These are phyloP conservation scores for Aquilaria yunnanensis DNA, from an alignment of 345 rosid genomes.

Conservation along the genomic window DNA sequence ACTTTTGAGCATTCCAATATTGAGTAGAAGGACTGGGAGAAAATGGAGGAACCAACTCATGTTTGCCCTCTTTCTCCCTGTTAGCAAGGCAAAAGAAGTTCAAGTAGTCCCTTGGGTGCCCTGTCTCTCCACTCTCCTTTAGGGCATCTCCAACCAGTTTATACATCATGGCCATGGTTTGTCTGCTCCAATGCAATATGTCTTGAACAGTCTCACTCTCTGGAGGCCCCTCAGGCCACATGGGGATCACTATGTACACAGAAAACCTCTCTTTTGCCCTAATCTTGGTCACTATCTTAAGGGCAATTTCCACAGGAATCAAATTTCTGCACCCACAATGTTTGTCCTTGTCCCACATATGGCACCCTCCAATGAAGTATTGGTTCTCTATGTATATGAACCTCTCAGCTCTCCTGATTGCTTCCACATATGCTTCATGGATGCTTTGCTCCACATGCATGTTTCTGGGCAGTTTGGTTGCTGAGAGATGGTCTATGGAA, in stretches of 20 bases:
- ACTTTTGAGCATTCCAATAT: constrained; percentile 76
- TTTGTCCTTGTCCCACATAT: constrained; percentile 58
- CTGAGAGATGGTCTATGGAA: constrained; percentile 64
- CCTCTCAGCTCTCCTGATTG: constrained; percentile 65
- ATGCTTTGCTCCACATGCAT: constrained; percentile 54
- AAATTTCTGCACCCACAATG: constrained; percentile 68
- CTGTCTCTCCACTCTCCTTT: constrained; percentile 32
- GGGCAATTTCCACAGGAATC: constrained; percentile 80
- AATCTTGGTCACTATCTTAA: constrained; percentile 60
- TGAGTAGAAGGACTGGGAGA: constrained; percentile 53
- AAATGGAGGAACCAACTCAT: constrained; percentile 46
- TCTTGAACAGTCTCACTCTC: constrained; percentile 80
- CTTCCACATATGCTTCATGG: constrained; percentile 72
- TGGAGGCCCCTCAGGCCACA: constrained; percentile 96
- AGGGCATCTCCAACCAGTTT: constrained; percentile 63
- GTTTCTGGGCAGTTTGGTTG: constrained; percentile 41
- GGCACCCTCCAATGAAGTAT: constrained; percentile 79
- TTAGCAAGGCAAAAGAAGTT: constrained; percentile 92
- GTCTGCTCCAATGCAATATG: constrained; percentile 88
- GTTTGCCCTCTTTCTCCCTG: constrained; percentile 54
- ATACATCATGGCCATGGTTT: constrained; percentile 84
- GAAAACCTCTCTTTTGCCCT: constrained; percentile 61
- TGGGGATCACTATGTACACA: constrained; percentile 72
- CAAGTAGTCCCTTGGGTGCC: constrained; percentile 73
- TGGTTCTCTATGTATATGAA: constrained; percentile 92